Conservation (phyloP, 331 rosid genomes). For the Pyracantha coccinea region DNA sequence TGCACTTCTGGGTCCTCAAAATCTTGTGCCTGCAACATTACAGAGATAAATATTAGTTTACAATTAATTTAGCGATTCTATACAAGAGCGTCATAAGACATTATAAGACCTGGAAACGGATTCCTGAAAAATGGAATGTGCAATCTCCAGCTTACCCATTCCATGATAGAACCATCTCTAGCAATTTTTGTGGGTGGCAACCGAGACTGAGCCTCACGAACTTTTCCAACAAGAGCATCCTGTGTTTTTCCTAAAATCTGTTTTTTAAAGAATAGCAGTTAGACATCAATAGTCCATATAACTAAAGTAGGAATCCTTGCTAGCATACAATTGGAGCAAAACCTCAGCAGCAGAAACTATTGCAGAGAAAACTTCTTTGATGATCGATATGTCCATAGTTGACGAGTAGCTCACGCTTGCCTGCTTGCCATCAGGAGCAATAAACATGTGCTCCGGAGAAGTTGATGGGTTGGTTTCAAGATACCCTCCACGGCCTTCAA, state of each 20-base stretch:
- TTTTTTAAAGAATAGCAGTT: constrained; percentile 7
- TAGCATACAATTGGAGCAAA: constrained; percentile 17
- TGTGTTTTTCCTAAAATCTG: constrained; percentile 68
- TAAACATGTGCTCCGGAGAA: constrained; percentile 96
- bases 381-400: constrained; percentile 94
- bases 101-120: constrained; percentile 5
- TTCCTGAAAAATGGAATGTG: neutral
- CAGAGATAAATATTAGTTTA: neutral
- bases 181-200: constrained; percentile 66
- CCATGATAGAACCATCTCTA: constrained; percentile 87
- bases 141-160: constrained; percentile 62
- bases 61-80: neutral
- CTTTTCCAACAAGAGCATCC: constrained; percentile 54
- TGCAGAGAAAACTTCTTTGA: constrained; percentile 74
- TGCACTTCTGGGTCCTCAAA: constrained; percentile 73
- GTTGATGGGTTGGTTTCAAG: constrained; percentile 97
- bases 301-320: neutral
- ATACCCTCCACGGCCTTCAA: constrained; percentile 68
- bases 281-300: neutral
- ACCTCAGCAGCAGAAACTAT: constrained; percentile 89
- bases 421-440: constrained; percentile 67
- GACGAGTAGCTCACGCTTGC: constrained; percentile 98
- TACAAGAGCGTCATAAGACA: neutral
- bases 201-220: constrained; percentile 38
- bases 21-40: constrained; percentile 56